These are phyloP conservation scores for Saccharomycopsis microspora DNA, from an alignment of 805 yeast genomes.

Conservation along the genomic window DNA sequence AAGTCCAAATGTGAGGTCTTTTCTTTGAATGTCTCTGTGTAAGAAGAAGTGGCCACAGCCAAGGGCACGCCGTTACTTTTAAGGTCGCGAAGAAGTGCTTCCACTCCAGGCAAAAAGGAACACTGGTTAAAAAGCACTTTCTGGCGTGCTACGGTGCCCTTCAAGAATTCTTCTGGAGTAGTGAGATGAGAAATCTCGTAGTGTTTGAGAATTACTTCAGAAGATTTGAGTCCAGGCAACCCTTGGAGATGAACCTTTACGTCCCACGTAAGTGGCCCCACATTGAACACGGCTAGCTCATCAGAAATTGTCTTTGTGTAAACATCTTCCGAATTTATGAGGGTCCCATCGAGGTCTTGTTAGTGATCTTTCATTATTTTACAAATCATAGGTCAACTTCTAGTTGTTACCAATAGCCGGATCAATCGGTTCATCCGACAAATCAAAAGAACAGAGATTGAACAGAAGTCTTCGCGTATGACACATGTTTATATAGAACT, in stretches of 20 bases:
- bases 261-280: constrained; percentile 84
- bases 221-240: constrained; percentile 73
- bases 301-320: constrained; percentile 73
- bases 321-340: constrained; percentile 84
- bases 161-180: constrained; percentile 53
- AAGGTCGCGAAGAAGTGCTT: constrained; percentile 49
- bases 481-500: no score
- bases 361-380: no score
- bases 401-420: no score
- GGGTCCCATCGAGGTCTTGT: constrained; percentile 75
- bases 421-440: no score
- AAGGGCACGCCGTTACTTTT: constrained; percentile 51
- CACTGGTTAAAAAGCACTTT: constrained; percentile 48
- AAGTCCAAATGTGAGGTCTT: constrained; percentile 73
- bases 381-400: no score
- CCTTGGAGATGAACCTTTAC: constrained; percentile 84
- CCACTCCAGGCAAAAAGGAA: constrained; percentile 75
- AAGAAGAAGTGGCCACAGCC: constrained; percentile 86
- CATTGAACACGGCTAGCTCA: constrained; percentile 53
- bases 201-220: constrained; percentile 51
- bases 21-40: constrained; percentile 41
- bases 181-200: constrained; percentile 46
- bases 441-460: no score
- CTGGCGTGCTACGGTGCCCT: constrained; percentile 40
- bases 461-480: no score